Percentiles rank a stretch among this genome's conserved stretches.
Evolutionary conservation across 2,329 filamentous ascomycete genomes (phyloP).

Genomic region (Fusarium dlaminii): DNA sequence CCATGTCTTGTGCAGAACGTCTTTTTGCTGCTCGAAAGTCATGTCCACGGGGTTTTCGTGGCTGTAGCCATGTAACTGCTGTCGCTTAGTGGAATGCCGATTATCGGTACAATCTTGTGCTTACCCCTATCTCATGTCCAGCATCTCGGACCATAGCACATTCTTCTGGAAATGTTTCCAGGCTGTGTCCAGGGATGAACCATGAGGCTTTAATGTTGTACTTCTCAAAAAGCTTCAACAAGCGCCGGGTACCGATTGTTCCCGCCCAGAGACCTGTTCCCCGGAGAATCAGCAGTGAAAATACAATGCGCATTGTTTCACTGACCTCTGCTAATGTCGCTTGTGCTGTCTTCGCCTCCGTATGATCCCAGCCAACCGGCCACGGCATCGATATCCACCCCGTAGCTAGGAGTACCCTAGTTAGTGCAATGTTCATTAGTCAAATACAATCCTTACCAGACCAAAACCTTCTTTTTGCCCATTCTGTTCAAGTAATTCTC

Average conservation of each 20-base stretch:
- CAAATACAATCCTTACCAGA: background rate
- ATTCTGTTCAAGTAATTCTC: background rate
- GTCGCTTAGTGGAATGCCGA: background rate
- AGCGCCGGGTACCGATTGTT: constrained; percentile 70
- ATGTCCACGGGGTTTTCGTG: constrained; percentile 79
- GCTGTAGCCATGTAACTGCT: constrained; percentile 71
- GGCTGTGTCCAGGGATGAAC: constrained; percentile 61
- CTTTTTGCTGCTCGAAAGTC: constrained; percentile 78
- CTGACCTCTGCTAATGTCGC: constrained; percentile 75
- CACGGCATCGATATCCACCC: constrained; percentile 79
- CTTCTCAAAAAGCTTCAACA: constrained; percentile 76
- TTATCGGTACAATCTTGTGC: constrained; percentile 58
- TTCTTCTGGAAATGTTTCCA: constrained; percentile 60
- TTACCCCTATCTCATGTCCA: constrained; percentile 56
- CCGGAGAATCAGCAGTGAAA: fast-evolving
- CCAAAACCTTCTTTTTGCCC: constrained; percentile 4
- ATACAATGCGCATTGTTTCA: fast-evolving
- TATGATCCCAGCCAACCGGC: constrained; percentile 83
- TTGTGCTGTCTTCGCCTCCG: constrained; percentile 77
- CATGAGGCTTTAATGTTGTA: constrained; percentile 74
- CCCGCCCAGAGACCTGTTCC: constrained; percentile 54
- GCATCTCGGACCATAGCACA: constrained; percentile 58
- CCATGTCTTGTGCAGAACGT: constrained; percentile 81
- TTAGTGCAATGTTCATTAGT: constrained; percentile 24
- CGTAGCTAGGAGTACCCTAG: constrained; percentile 57